Evolutionary conservation across 192 early-diverging fungal species (phyloP).

Genomic region (Linnemannia elongata): DNA sequence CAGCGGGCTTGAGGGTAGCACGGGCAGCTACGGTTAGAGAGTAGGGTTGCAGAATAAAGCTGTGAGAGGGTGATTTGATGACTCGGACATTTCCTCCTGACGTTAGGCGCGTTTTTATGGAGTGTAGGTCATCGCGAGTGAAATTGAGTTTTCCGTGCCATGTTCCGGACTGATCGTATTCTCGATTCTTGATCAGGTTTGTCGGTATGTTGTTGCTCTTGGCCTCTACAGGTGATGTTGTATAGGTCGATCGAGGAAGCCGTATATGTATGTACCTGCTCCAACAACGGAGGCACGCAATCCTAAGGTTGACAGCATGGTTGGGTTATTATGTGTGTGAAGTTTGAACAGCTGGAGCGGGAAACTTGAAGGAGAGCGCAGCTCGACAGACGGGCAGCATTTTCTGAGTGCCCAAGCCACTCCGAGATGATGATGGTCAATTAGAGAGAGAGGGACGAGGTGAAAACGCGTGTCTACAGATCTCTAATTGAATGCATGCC

Average conservation of each 20-base stretch:
- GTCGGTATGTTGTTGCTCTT: no score
- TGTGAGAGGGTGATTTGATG: constrained; percentile 9
- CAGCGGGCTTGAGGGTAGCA: constrained; percentile 35
- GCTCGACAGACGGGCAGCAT: background rate
- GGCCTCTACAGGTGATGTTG: background rate
- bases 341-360: constrained; percentile 7
- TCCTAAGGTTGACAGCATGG: constrained; percentile 54
- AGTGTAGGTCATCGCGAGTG: background rate
- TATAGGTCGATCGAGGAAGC: background rate
- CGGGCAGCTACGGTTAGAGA: constrained; percentile 26
- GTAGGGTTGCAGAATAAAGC: background rate
- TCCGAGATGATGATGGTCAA: constrained; percentile 7
- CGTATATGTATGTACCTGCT: constrained; percentile 21
- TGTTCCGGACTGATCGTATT: background rate
- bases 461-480: background rate
- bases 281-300: constrained; percentile 42
- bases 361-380: background rate
- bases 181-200: background rate
- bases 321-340: background rate
- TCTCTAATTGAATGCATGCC: background rate
- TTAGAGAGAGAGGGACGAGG: background rate
- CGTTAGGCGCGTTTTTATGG: background rate
- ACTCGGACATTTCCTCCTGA: background rate
- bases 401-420: background rate
- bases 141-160: background rate